Evolutionary conservation across 2,329 filamentous ascomycete genomes (phyloP).

Genomic region (Cladorrhinum sp.): DNA sequence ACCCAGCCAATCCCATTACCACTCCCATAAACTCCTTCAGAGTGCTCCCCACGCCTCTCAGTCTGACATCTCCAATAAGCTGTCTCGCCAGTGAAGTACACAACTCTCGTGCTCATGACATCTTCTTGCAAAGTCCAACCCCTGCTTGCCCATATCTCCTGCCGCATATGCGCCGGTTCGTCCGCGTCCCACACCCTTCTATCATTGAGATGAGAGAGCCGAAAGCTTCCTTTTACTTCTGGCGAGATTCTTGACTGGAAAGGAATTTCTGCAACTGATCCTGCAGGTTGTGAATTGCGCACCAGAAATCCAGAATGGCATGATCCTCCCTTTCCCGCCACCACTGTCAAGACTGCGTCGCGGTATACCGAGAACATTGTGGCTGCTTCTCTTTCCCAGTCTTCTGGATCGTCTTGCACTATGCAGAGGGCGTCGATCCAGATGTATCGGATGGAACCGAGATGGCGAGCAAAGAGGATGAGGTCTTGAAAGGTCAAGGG

Average conservation of each 20-base stretch:
- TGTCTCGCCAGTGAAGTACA: neutral
- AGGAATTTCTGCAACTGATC: no score
- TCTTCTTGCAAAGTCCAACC: conserved; percentile 1
- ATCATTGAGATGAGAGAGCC: no score
- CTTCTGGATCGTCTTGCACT: neutral
- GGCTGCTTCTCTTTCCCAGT: neutral
- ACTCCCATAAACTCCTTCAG: no score
- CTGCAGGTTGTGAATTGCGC: neutral
- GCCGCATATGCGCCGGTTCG: neutral
- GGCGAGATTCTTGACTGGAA: no score
- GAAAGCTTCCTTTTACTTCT: no score
- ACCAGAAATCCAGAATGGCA: neutral
- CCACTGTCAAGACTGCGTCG: neutral
- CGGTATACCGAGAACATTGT: neutral
- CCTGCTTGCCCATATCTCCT: neutral
- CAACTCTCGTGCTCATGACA: neutral
- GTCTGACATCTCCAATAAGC: no score
- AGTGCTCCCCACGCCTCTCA: no score
- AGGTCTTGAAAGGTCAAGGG: neutral
- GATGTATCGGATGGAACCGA: neutral
- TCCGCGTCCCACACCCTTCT: no score
- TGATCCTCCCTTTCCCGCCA: neutral
- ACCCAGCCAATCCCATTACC: no score
- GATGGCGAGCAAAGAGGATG: neutral
- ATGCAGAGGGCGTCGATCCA: conserved; percentile 9